Evolutionary conservation across 352 stramenopile genomes (phyloP).

Genomic region (Phytophthora ohioensis): DNA sequence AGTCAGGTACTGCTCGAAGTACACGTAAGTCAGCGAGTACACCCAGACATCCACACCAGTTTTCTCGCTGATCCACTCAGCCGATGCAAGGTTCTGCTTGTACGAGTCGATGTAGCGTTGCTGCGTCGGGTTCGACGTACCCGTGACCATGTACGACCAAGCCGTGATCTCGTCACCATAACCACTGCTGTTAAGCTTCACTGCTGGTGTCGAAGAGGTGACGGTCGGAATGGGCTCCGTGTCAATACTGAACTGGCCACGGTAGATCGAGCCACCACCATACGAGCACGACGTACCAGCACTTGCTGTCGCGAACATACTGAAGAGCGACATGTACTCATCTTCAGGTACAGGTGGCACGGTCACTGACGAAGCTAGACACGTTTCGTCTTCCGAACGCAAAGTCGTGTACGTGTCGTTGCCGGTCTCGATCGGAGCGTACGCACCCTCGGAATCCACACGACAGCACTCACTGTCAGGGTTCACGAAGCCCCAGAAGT

Average conservation of each 20-base stretch:
- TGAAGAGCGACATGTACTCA: conserved; percentile 72
- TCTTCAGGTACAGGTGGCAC: conserved; percentile 40
- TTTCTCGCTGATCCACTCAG: conserved; percentile 63
- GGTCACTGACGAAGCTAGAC: conserved; percentile 33
- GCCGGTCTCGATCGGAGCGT: conserved; percentile 53
- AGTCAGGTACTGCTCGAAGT: conserved; percentile 77
- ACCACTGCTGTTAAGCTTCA: conserved; percentile 57
- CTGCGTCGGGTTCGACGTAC: conserved; percentile 61
- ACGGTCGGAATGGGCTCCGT: conserved; percentile 51
- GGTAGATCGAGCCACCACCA: conserved; percentile 67
- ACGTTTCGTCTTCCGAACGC: conserved; percentile 45
- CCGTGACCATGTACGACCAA: conserved; percentile 66
- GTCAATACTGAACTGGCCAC: conserved; percentile 68
- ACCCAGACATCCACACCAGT: conserved; percentile 64
- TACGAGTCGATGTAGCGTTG: conserved; percentile 67
- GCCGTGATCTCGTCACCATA: conserved; percentile 59
- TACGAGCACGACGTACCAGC: conserved; percentile 65
- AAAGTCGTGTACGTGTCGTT: conserved; percentile 57
- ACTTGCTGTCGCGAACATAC: conserved; percentile 67
- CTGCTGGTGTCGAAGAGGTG: conserved; percentile 38
- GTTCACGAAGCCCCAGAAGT: conserved; percentile 71
- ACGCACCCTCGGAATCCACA: conserved; percentile 52
- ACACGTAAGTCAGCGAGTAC: conserved; percentile 64
- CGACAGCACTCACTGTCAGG: conserved; percentile 68
- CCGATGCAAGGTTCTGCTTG: conserved; percentile 56